Percentiles rank a stretch among this genome's conserved stretches.
phyloP scores from a whole-genome alignment of 139 green algal species.

The Auxenochlorella protothecoides region DNA sequence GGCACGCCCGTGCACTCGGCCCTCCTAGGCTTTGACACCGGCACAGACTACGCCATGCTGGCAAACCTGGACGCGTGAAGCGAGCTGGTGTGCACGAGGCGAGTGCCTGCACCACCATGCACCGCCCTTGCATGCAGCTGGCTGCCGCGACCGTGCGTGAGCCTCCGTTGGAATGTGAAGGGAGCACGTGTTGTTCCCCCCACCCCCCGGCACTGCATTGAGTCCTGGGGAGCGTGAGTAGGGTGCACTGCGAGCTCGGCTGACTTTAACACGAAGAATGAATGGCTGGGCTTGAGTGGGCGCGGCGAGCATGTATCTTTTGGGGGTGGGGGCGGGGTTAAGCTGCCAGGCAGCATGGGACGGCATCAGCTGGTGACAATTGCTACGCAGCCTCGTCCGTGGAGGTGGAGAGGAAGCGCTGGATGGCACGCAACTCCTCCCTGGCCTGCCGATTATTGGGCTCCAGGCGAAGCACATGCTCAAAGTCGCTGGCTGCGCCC shows the following conservation, averaged over 20 bases:
- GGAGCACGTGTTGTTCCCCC: too few species aligned
- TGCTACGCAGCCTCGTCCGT: background rate
- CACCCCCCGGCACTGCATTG: too few species aligned
- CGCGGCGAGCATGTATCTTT: too few species aligned
- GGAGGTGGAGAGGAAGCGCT: background rate
- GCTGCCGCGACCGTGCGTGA: background rate
- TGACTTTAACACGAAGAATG: background rate
- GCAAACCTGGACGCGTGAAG: background rate
- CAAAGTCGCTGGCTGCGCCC: slow-evolving; percentile 29
- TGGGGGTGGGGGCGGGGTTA: too few species aligned
- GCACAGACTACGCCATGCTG: slow-evolving; percentile 24
- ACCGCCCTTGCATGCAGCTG: background rate
- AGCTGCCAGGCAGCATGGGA: background rate
- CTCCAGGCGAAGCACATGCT: slow-evolving; percentile 34
- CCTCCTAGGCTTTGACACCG: slow-evolving; percentile 29
- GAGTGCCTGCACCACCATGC: too few species aligned
- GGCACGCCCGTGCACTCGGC: slow-evolving; percentile 23
- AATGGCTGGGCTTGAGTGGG: too few species aligned
- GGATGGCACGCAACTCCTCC: slow-evolving; percentile 22
- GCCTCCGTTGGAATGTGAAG: too few species aligned
- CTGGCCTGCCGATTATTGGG: slow-evolving; percentile 39
- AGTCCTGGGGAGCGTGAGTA: background rate
- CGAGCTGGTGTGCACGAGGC: too few species aligned
- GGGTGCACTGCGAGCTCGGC: background rate
- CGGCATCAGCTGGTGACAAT: background rate